These are phyloP conservation scores for Sodiomyces alkalinus DNA, from an alignment of 2,329 filamentous ascomycete species.

Conservation along the genomic window DNA sequence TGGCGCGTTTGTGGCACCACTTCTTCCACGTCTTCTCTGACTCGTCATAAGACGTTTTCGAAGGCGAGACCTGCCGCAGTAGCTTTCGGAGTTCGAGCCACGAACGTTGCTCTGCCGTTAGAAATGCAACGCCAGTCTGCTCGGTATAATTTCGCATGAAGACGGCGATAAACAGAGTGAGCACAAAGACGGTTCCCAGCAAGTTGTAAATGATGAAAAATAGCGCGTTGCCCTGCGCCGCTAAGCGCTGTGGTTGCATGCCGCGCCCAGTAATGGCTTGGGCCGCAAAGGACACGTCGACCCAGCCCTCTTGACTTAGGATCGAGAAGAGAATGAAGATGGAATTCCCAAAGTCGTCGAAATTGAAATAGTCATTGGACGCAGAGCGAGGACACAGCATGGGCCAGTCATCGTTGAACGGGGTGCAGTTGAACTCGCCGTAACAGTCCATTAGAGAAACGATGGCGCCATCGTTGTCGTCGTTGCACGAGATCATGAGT, in stretches of 20 bases:
- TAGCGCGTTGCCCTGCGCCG: conserved; percentile 69
- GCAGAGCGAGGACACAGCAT: conserved; percentile 72
- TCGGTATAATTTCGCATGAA: conserved; percentile 99
- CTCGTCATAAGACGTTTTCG: conserved; percentile 74
- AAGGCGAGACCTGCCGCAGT: conserved; percentile 82
- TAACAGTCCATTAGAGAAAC: conserved; percentile 59
- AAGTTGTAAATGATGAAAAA: conserved; percentile 97
- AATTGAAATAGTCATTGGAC: conserved; percentile 72
- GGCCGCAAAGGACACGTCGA: conserved; percentile 74
- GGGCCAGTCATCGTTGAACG: conserved; percentile 60
- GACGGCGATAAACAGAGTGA: conserved; percentile 95
- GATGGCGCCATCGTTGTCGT: conserved; percentile 38
- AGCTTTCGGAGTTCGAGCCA: conserved; percentile 94
- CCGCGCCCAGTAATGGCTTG: conserved; percentile 68
- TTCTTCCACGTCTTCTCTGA: conserved; percentile 66
- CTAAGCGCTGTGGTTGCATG: conserved; percentile 53
- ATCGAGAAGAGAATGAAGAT: conserved; percentile 97
- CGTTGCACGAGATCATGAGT: conserved; percentile 67
- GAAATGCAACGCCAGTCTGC: conserved; percentile 89
- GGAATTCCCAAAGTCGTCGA: conserved; percentile 87
- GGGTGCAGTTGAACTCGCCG: conserved; percentile 63
- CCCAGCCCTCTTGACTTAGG: conserved; percentile 96
- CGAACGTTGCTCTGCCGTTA: conserved; percentile 89
- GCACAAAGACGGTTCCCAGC: conserved; percentile 85
- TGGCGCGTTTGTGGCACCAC: conserved; percentile 89